These are phyloP conservation scores for Lycium barbarum DNA, from an alignment of 257 asterid species.

Conservation along the genomic window DNA sequence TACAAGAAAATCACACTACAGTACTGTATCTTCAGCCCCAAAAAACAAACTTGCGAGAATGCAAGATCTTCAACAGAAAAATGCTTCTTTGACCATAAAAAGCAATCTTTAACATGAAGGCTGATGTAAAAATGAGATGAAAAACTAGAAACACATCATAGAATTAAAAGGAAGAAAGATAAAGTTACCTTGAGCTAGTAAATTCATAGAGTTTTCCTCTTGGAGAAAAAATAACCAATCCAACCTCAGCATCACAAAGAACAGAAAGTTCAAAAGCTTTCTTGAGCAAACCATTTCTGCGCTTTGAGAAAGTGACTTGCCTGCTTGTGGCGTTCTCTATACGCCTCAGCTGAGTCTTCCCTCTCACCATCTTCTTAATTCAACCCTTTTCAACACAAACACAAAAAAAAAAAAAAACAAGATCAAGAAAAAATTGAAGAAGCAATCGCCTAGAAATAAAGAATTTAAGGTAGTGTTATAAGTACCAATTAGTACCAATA, in stretches of 20 bases:
- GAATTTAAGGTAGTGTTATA: not conserved
- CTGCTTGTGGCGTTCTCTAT: conserved; percentile 93
- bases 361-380: conserved; percentile 70
- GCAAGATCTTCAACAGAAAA: too few species aligned
- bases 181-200: conserved; percentile 71
- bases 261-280: conserved; percentile 91
- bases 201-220: conserved; percentile 86
- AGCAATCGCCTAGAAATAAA: not conserved
- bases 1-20: not conserved
- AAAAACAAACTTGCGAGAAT: not conserved
- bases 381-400: not conserved
- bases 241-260: conserved; percentile 89
- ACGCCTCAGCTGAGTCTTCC: conserved; percentile 96
- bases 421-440: not conserved
- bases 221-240: conserved; percentile 78
- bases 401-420: not conserved
- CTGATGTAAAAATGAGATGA: not conserved
- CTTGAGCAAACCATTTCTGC: conserved; percentile 82
- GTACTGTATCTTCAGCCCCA: not conserved
- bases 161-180: not conserved
- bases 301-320: conserved; percentile 93
- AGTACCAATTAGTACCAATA: not conserved
- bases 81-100: not conserved
- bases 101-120: not conserved
- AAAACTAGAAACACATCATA: not conserved